A percentile compares a stretch with the other conserved stretches of the same genome.
These are phyloP conservation scores for Hapsidospora chrysogenum DNA, from an alignment of 495 filamentous ascomycete genomes.

Conservation along the genomic window DNA sequence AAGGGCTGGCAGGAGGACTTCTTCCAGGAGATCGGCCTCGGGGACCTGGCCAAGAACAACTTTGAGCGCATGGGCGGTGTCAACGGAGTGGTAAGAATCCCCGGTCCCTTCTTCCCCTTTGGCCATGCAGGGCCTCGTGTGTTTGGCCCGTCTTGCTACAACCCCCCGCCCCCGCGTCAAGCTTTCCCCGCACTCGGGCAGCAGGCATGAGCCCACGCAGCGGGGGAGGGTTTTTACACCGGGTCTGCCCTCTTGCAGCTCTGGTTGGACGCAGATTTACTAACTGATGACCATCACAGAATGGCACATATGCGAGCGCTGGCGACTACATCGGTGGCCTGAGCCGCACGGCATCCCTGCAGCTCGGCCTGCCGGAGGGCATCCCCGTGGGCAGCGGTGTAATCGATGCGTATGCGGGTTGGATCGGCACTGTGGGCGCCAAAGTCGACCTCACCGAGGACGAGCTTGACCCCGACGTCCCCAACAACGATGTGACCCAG, in stretches of 20 bases:
- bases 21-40: conserved; percentile 62
- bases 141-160: conserved; percentile 4
- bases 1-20: conserved; percentile 99
- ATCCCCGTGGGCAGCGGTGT: conserved; percentile 91
- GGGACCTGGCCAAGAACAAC: conserved; percentile 65
- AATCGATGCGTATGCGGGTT: conserved; percentile 95
- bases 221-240: too few relatives aligned
- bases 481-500: conserved; percentile 68
- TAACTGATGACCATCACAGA: conserved; percentile 33
- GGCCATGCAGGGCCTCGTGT: conserved; percentile 5
- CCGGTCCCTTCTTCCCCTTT: conserved; percentile 18
- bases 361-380: conserved; percentile 73
- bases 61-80: conserved; percentile 89
- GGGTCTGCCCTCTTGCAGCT: neutral
- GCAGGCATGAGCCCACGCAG: too few relatives aligned
- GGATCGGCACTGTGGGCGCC: conserved; percentile 96
- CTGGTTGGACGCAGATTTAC: conserved; percentile 1
- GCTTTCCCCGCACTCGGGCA: too few relatives aligned
- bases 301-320: conserved; percentile 74
- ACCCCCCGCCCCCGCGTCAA: neutral
- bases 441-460: conserved; percentile 57
- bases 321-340: conserved; percentile 78
- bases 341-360: conserved; percentile 62
- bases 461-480: conserved; percentile 38
- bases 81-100: conserved; percentile 82